Conservation (phyloP, 1,284 basidiomycete genomes). For the Ganoderma lingzhi region DNA sequence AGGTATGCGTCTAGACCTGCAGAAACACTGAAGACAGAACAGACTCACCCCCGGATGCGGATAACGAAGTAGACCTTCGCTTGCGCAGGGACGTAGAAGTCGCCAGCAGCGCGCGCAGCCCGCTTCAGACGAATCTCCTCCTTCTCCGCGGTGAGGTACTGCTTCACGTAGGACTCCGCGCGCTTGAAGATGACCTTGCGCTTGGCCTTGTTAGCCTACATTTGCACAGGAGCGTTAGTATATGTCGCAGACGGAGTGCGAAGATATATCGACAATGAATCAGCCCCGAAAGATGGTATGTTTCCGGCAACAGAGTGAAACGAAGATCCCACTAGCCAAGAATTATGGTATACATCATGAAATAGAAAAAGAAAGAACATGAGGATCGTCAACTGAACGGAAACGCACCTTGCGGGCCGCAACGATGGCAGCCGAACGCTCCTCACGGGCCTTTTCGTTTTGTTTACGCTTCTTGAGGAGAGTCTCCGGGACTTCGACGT, state of each 20-base stretch:
- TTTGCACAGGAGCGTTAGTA: slow-evolving; percentile 39
- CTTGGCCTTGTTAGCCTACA: slow-evolving; percentile 88
- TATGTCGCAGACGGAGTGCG: slow-evolving; percentile 7
- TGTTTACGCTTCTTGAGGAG: slow-evolving; percentile 99
- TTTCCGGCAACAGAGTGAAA: slow-evolving; percentile 81
- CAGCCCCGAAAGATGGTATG: slow-evolving; percentile 99
- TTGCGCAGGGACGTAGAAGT: slow-evolving; percentile 98
- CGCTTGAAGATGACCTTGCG: slow-evolving; percentile 99
- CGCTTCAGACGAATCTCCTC: slow-evolving; percentile 98
- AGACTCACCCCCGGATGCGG: slow-evolving; percentile 90
- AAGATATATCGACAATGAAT: slow-evolving; percentile 32
- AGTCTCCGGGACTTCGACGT: slow-evolving; percentile 96
- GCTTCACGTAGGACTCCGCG: slow-evolving; percentile 98
- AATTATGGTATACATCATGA: slow-evolving; percentile 87
- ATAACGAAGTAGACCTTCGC: slow-evolving; percentile 99
- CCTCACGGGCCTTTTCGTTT: slow-evolving; percentile 97
- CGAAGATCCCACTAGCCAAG: slow-evolving; percentile 70
- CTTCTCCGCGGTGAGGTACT: slow-evolving; percentile 92
- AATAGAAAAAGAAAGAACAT: slow-evolving; percentile 31
- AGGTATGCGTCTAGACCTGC: neutral
- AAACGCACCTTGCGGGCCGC: slow-evolving; percentile 91
- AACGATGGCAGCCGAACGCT: slow-evolving; percentile 86
- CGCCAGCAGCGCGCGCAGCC: slow-evolving; percentile 90
- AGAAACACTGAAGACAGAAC: neutral
- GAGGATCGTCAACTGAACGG: slow-evolving; percentile 18